These are phyloP conservation scores for Chalciporus piperatus DNA, from an alignment of 768 basidiomycete genomes.

Conservation along the genomic window DNA sequence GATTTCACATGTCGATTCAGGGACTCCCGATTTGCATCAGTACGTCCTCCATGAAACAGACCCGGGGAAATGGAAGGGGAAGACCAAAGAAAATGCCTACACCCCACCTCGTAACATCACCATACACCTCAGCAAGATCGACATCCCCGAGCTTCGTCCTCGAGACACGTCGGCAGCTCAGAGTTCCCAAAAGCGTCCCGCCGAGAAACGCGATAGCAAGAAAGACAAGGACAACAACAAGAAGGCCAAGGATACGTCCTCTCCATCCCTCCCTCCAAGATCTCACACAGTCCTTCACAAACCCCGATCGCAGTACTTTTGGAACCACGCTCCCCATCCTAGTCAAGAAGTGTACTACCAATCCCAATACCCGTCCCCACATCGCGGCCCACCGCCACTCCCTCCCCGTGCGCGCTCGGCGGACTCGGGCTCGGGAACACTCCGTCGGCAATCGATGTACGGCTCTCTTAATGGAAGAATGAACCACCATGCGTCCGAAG, in stretches of 20 bases:
- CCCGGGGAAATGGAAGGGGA: slow-evolving; percentile 44
- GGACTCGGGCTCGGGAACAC: not conserved
- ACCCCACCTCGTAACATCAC: slow-evolving; percentile 64
- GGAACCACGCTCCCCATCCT: not conserved
- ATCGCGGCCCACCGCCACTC: slow-evolving; percentile 34
- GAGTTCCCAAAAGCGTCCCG: too few relatives aligned
- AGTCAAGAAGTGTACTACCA: slow-evolving; percentile 9
- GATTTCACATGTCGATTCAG: slow-evolving; percentile 37
- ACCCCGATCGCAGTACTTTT: slow-evolving; percentile 19
- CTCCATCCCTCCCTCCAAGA: not conserved
- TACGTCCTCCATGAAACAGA: slow-evolving; percentile 75
- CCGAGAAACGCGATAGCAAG: too few relatives aligned
- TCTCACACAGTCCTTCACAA: too few relatives aligned
- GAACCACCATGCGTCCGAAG: not conserved
- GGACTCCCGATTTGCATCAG: slow-evolving; percentile 65
- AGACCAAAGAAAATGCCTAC: slow-evolving; percentile 48
- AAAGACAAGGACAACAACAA: slow-evolving; percentile 21
- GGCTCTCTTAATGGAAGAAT: slow-evolving; percentile 3
- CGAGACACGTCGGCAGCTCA: too few relatives aligned
- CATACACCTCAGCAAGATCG: slow-evolving; percentile 81
- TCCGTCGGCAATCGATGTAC: slow-evolving; percentile 19
- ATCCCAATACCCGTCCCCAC: slow-evolving; percentile 32
- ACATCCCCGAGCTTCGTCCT: slow-evolving; percentile 71
- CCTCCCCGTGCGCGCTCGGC: slow-evolving; percentile 28
- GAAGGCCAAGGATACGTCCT: slow-evolving; percentile 2